Evolutionary conservation across 2,329 filamentous ascomycete genomes (phyloP).

Genomic region (Fusarium staphyleae): DNA sequence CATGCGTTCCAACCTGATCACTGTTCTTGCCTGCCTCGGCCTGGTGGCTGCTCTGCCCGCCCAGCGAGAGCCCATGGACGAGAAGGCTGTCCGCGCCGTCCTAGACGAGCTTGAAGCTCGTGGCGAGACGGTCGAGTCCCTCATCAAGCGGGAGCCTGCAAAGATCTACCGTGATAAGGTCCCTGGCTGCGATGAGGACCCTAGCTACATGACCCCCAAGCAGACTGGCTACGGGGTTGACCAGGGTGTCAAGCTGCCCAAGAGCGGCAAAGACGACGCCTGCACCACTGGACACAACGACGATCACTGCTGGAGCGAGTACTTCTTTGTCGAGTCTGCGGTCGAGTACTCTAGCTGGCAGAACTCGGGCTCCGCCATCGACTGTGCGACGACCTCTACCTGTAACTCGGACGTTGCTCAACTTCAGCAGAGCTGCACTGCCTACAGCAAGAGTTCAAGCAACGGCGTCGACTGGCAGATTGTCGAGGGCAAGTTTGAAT

Average conservation of each 20-base stretch:
- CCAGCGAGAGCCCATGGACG: conserved; percentile 11
- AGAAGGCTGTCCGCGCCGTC: neutral
- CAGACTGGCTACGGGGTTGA: conserved; percentile 10
- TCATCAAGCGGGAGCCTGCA: conserved; percentile 8
- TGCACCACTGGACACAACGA: conserved; percentile 8
- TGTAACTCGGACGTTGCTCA: conserved; percentile 8
- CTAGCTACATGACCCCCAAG: conserved; percentile 20
- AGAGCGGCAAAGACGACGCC: conserved; percentile 8
- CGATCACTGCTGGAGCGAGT: conserved; percentile 21
- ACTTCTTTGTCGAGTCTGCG: conserved; percentile 15
- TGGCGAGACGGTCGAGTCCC: conserved; percentile 1
- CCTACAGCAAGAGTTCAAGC: conserved; percentile 1
- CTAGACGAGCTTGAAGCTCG: conserved; percentile 1
- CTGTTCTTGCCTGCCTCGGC: neutral
- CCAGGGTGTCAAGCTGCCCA: conserved; percentile 19
- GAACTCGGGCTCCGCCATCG: conserved; percentile 14
- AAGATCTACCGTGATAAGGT: conserved; percentile 13
- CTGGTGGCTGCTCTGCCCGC: conserved; percentile 9
- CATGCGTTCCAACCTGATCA: conserved; percentile 6
- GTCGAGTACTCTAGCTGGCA: conserved; percentile 14
- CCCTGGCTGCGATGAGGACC: conserved; percentile 9
- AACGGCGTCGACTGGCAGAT: conserved; percentile 12
- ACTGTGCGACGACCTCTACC: conserved; percentile 6
- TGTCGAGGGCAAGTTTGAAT: conserved; percentile 4
- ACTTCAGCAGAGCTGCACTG: conserved; percentile 3